Evolutionary conservation across 1,139 yeast species (phyloP), one percentile per base, ranked within the genome.

Genomic region (Lodderomyces jiufengensis): DNA sequence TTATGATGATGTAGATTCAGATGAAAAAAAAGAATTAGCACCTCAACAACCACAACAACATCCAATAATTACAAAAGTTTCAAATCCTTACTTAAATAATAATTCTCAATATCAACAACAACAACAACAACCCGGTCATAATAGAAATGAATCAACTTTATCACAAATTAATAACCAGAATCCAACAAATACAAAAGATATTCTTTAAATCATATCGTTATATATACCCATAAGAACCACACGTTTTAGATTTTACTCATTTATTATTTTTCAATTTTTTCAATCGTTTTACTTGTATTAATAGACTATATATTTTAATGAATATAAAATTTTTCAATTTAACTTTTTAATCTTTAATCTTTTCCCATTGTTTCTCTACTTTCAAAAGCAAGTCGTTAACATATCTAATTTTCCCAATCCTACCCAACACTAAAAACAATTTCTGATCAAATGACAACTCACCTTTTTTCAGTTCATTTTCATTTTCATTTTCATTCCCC

Each of bases 161-260:
- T 57, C 67, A 8, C 51, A 50, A 28, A 50, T 59, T 24, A 42
- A 38, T 6, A 31, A 32, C 13, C 51, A 53, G 31, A 52, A 50
- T 20, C 70, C 70, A 12, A 63, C 65, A n/a, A 49, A 50, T 18
- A 52, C 59, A 27, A 57, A 55, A 38, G 57, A 59, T 29, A 50
- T 64, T 39, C 49, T 63, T 34, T 63, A 37, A 48, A 26, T 5
- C n/a, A n/a, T n/a, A n/a, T 20, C 21, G 8, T 6, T 8, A 5
- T n/a, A n/a, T n/a, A n/a, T n/a, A n/a, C n/a, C n/a, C n/a, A n/a
- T n/a, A n/a, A n/a, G n/a, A n/a, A n/a, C n/a, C n/a, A 11, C 15
- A 7, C 5, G 27, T 7, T 25, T 28, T 21, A 28, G n/a, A 22
- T 22, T 16, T 32, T 4, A 25, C n/a, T 10, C 5, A 18, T 14